These are phyloP conservation scores for Podospora appendiculata DNA, from an alignment of 495 filamentous ascomycete genomes.

Conservation along the genomic window DNA sequence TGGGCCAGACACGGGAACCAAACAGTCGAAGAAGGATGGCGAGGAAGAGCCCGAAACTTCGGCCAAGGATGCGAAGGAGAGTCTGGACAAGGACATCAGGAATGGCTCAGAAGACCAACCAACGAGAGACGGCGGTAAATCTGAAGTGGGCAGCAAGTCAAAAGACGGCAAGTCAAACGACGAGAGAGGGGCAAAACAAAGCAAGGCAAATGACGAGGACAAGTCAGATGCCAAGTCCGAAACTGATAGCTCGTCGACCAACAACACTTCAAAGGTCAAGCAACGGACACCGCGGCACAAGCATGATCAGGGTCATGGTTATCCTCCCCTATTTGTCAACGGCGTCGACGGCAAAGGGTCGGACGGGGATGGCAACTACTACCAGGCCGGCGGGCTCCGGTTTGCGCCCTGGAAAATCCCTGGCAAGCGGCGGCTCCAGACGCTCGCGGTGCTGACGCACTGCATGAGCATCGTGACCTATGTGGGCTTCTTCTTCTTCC, in stretches of 20 bases:
- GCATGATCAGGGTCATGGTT: neutral
- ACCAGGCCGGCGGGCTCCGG: slow-evolving; percentile 42
- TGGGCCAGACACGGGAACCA: neutral
- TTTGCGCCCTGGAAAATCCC: slow-evolving; percentile 89
- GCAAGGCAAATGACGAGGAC: neutral
- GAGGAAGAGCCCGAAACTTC: neutral
- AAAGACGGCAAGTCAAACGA: neutral
- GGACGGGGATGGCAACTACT: neutral
- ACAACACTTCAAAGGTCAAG: no score
- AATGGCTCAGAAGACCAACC: no score
- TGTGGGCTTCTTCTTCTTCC: slow-evolving; percentile 80
- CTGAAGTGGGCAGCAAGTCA: neutral
- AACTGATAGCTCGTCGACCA: no score
- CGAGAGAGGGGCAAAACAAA: neutral
- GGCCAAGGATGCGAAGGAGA: neutral
- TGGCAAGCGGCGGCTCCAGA: slow-evolving; percentile 78
- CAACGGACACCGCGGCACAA: neutral
- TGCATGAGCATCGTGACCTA: slow-evolving; percentile 70
- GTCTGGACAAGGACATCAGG: no score
- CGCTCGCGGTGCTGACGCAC: slow-evolving; percentile 75
- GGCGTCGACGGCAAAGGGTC: neutral
- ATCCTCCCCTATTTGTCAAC: slow-evolving; percentile 9
- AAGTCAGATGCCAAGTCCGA: neutral
- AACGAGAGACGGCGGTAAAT: no score
- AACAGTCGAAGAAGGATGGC: neutral